Evolutionary conservation across 2,329 filamentous ascomycete species (phyloP).

Genomic region (Setomelanomma holmii): DNA sequence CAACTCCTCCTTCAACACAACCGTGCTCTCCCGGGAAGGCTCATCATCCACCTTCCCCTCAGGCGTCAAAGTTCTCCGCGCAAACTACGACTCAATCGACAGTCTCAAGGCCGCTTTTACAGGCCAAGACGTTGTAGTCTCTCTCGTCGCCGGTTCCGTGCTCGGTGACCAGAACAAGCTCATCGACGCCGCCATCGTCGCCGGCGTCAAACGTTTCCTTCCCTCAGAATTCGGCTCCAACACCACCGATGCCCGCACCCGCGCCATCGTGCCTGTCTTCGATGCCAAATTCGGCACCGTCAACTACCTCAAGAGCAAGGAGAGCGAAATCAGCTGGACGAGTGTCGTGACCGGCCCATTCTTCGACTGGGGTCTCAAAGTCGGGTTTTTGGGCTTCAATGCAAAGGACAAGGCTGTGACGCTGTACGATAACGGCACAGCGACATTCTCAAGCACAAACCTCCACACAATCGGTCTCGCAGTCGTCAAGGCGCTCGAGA

Average conservation of each 20-base stretch:
- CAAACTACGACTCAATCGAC: conserved; percentile 56
- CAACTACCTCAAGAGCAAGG: conserved; percentile 61
- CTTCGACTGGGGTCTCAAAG: conserved; percentile 52
- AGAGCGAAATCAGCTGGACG: conserved; percentile 64
- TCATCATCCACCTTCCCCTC: conserved; percentile 53
- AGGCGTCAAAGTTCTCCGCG: conserved; percentile 53
- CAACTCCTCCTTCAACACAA: conserved; percentile 59
- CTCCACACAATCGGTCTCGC: conserved; percentile 60
- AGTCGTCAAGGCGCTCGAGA: conserved; percentile 58
- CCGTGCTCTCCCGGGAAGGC: conserved; percentile 60
- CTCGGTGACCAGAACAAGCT: conserved; percentile 58
- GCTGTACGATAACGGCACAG: conserved; percentile 65
- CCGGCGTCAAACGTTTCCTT: conserved; percentile 67
- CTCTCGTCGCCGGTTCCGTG: conserved; percentile 52
- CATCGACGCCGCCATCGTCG: conserved; percentile 65
- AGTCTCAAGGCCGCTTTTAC: conserved; percentile 60
- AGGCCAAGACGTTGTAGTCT: conserved; percentile 65
- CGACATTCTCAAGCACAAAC: conserved; percentile 60
- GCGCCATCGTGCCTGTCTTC: conserved; percentile 59
- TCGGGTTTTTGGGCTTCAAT: conserved; percentile 62
- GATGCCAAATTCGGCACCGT: conserved; percentile 57
- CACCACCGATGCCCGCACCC: conserved; percentile 45
- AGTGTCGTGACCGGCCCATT: conserved; percentile 58
- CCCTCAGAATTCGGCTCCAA: conserved; percentile 66
- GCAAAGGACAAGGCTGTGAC: conserved; percentile 57